Conservation (phyloP, 2,329 filamentous ascomycete species). For the Cladosporium halotolerans region DNA sequence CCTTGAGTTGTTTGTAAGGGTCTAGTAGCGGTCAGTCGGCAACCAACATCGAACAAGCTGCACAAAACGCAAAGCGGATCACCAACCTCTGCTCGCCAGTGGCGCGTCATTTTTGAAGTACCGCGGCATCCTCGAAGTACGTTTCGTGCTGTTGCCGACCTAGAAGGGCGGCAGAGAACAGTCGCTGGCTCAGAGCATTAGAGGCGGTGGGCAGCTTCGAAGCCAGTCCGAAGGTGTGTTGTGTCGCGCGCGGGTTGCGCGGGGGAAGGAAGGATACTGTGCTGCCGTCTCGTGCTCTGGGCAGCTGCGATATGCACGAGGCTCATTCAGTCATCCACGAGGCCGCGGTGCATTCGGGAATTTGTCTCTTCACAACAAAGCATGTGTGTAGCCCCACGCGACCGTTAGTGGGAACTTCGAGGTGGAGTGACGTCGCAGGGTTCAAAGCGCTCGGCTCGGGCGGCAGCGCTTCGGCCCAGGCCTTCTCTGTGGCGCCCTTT, state of each 20-base stretch:
- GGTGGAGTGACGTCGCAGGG: slow-evolving; percentile 1
- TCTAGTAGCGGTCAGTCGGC: slow-evolving; percentile 24
- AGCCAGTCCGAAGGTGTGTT: neutral
- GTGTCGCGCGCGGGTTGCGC: neutral
- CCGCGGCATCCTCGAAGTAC: slow-evolving; percentile 26
- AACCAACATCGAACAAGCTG: neutral
- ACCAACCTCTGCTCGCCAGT: slow-evolving; percentile 30
- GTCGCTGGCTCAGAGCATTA: neutral
- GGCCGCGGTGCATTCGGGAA: neutral
- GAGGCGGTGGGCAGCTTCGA: slow-evolving; percentile 6
- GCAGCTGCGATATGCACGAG: neutral
- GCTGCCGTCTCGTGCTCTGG: no score
- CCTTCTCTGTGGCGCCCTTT: neutral
- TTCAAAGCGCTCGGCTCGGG: neutral
- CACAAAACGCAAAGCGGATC: neutral
- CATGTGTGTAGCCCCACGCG: slow-evolving; percentile 8
- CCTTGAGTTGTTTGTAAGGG: slow-evolving; percentile 45
- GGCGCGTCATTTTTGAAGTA: slow-evolving; percentile 37
- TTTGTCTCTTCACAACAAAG: slow-evolving; percentile 6
- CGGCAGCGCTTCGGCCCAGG: neutral
- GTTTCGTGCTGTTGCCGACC: neutral
- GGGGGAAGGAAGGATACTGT: no score
- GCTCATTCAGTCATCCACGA: neutral
- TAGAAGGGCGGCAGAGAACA: neutral
- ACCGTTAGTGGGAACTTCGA: slow-evolving; percentile 4